Conservation (phyloP, 352 stramenopile genomes). For the Phytophthora chlamydospora region DNA sequence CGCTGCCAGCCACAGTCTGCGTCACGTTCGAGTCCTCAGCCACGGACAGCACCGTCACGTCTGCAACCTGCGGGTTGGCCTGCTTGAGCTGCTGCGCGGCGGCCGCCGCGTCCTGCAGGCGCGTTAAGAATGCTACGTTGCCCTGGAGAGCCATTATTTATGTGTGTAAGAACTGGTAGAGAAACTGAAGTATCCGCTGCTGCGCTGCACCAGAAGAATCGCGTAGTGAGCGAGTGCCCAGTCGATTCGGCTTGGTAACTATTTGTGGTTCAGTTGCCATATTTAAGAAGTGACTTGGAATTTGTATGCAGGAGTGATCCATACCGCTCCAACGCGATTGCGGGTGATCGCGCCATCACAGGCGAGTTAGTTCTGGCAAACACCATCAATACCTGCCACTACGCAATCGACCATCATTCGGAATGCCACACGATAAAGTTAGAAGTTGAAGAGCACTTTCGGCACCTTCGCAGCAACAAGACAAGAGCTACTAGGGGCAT, state of each 20-base stretch:
- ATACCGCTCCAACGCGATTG: slow-evolving; percentile 3
- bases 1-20: slow-evolving; percentile 44
- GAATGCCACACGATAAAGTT: background rate
- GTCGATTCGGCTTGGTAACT: slow-evolving; percentile 1
- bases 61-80: slow-evolving; percentile 38
- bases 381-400: background rate
- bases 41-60: slow-evolving; percentile 57
- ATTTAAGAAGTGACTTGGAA: background rate
- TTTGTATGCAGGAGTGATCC: background rate
- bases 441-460: no score
- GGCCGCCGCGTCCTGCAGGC: slow-evolving; percentile 40
- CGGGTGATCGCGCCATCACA: slow-evolving; percentile 18
- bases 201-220: slow-evolving; percentile 34
- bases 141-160: slow-evolving; percentile 50
- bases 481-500: no score
- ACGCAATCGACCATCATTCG: slow-evolving; percentile 25
- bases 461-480: no score
- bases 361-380: slow-evolving; percentile 1
- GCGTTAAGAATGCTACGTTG: slow-evolving; percentile 62
- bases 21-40: slow-evolving; percentile 43
- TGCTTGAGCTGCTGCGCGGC: slow-evolving; percentile 59
- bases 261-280: background rate
- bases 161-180: no score
- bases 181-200: slow-evolving; percentile 7
- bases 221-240: slow-evolving; percentile 14